Base-by-base conservation (phyloP, 2,329 filamentous ascomycete genomes). In the Mariannaea sp. region DNA sequence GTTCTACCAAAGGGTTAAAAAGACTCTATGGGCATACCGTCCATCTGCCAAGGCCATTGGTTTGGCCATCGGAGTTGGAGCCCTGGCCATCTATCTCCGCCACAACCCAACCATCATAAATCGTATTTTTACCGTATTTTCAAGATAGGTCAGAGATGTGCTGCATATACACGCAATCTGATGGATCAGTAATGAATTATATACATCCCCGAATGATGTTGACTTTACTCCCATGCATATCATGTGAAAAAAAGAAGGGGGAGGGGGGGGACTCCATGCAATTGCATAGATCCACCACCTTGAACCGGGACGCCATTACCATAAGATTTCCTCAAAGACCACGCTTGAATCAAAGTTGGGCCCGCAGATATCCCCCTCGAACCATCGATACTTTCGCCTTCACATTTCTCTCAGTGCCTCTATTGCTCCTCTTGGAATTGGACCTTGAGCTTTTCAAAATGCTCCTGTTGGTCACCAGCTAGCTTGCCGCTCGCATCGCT, bases 401-500 rank as follows among this genome's bases (percentile, higher is more conserved):
- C 7, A 24, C 33, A 14, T 26, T 19, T 29, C 9, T 27, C 10
- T 7, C 22, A 5, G 13, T 33, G n/a, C 29, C 22, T 36, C 42
- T 62, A 66, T 33, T 56, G 56, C 32, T 39, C 40, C 36, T 84
- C 81, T 59, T 82, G 80, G 62, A 84, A 82, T 20, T 77, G 77
- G 48, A 70, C 72, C 71, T 86, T 88, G 61, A 91, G 70, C 49
- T 77, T 77, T 68, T 89, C 87, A 69, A 94, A 92, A 72, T 92
- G 83, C 61, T 78, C 79, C 72, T 87, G 86, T 70, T 93, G 86
- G 66, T 96, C 92, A 19, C 77, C 75, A 1, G 88, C 84, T 66
- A 93, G 70, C 70, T 89, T 90, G 4, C 90, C 90, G 9, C 81
- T 79, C 4, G 84, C 81, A 65, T 93, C 88, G 66, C 88, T 85